Conservation (phyloP, 805 yeast genomes). For the Tetrapisispora phaffii region DNA sequence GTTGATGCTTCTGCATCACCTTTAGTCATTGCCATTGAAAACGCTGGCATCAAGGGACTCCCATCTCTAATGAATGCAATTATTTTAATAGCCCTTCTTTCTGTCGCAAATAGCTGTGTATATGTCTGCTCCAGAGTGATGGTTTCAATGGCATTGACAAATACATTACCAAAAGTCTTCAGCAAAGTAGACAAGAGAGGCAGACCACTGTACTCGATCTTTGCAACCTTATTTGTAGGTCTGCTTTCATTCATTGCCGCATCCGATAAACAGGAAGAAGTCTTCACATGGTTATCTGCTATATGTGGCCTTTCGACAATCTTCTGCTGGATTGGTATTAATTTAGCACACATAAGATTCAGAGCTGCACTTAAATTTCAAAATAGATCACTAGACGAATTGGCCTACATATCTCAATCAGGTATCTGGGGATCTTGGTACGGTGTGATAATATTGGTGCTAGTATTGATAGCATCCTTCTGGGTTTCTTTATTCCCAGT, state of each 20-base stretch:
- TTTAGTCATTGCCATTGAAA: conserved; percentile 58
- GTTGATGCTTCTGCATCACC: conserved; percentile 62
- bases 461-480: conserved; percentile 61
- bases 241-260: conserved; percentile 49
- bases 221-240: conserved; percentile 44
- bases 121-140: conserved; percentile 62
- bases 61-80: conserved; percentile 67
- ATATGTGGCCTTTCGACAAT: conserved; percentile 43
- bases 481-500: conserved; percentile 70
- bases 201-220: conserved; percentile 64
- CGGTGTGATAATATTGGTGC: conserved; percentile 44
- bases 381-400: conserved; percentile 50
- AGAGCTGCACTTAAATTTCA: conserved; percentile 46
- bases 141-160: conserved; percentile 56
- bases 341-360: conserved; percentile 41
- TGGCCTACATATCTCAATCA: conserved; percentile 50
- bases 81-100: conserved; percentile 55
- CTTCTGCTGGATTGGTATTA: conserved; percentile 47
- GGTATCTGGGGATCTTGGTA: conserved; percentile 55
- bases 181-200: conserved; percentile 70
- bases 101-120: conserved; percentile 66
- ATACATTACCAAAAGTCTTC: conserved; percentile 49
- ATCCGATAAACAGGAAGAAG: conserved; percentile 35
- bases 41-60: conserved; percentile 56
- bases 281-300: conserved; percentile 48